These are phyloP conservation scores for Starmerella ratchasimensis DNA, from an alignment of 805 yeast species.

Conservation along the genomic window DNA sequence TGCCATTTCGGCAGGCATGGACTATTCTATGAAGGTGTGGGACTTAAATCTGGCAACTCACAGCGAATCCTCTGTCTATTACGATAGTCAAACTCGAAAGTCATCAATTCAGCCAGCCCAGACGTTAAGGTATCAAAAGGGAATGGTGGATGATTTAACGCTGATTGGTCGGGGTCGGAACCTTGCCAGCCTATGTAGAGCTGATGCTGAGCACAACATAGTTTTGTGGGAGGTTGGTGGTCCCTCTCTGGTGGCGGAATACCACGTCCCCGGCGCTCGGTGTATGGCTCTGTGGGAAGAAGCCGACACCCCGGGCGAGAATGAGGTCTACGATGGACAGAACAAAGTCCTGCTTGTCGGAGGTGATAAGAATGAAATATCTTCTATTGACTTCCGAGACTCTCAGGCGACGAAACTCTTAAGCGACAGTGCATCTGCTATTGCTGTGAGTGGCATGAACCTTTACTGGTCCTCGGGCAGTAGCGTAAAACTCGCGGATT, in stretches of 20 bases:
- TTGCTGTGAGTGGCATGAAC: background rate
- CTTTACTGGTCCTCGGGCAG: background rate
- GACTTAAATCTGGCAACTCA: slow-evolving; percentile 26
- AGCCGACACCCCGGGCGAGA: background rate
- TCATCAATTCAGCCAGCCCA: too few species aligned
- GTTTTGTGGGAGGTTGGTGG: slow-evolving; percentile 59
- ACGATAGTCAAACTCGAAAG: too few species aligned
- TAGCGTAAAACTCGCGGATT: background rate
- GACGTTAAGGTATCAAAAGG: slow-evolving; percentile 37
- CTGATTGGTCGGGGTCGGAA: slow-evolving; percentile 57
- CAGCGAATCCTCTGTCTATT: background rate
- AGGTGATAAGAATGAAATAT: slow-evolving; percentile 24
- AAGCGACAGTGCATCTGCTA: background rate
- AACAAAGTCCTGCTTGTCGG: slow-evolving; percentile 29
- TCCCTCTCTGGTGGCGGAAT: slow-evolving; percentile 34
- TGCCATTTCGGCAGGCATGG: slow-evolving; percentile 44
- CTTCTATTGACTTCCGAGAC: slow-evolving; percentile 5
- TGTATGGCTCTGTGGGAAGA: slow-evolving; percentile 2
- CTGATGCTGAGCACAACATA: slow-evolving; percentile 35
- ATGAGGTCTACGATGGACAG: slow-evolving; percentile 33
- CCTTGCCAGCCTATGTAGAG: slow-evolving; percentile 37
- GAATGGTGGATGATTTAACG: slow-evolving; percentile 35
- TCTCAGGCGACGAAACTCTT: background rate
- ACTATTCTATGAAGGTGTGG: slow-evolving; percentile 52
- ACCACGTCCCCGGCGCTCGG: slow-evolving; percentile 27